These are phyloP conservation scores for Peronosclerospora sorghi DNA, from an alignment of 352 stramenopile genomes.

Conservation along the genomic window DNA sequence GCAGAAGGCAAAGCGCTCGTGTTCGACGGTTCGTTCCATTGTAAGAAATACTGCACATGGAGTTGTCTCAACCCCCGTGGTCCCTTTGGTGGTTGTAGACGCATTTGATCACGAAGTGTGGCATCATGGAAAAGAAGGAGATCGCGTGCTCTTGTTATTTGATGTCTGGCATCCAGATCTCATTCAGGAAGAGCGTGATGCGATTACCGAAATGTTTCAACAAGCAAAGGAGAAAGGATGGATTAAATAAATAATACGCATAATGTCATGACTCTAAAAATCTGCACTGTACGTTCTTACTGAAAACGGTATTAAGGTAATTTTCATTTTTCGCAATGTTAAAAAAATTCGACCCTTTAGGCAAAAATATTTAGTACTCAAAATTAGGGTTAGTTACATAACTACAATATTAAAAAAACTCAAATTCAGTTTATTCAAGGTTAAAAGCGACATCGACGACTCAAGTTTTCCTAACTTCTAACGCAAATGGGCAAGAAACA, in stretches of 20 bases:
- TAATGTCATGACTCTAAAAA: too few species aligned
- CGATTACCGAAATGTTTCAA: constrained; percentile 60
- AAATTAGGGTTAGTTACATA: too few species aligned
- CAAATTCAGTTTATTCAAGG: too few species aligned
- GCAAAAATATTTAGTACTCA: too few species aligned
- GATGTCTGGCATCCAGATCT: constrained; percentile 74
- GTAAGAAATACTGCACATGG: background rate
- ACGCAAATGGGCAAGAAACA: too few species aligned
- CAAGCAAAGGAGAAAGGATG: constrained; percentile 65
- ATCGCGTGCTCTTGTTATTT: constrained; percentile 81
- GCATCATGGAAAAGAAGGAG: constrained; percentile 46
- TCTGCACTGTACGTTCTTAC: too few species aligned
- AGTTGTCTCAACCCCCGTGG: background rate
- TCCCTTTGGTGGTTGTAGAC: constrained; percentile 21
- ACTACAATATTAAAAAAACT: too few species aligned
- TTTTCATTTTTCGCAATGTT: too few species aligned
- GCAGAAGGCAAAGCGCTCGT: constrained; percentile 69
- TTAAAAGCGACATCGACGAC: too few species aligned
- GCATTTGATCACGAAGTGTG: constrained; percentile 79
- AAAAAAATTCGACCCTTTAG: too few species aligned
- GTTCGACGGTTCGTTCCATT: constrained; percentile 45
- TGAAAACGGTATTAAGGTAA: too few species aligned
- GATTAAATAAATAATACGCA: constrained; percentile 46
- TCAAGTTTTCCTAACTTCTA: too few species aligned
- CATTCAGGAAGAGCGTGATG: constrained; percentile 38